Base-by-base conservation (phyloP, 176 grass and related monocot genomes). In the Aegilops sharonensis region DNA sequence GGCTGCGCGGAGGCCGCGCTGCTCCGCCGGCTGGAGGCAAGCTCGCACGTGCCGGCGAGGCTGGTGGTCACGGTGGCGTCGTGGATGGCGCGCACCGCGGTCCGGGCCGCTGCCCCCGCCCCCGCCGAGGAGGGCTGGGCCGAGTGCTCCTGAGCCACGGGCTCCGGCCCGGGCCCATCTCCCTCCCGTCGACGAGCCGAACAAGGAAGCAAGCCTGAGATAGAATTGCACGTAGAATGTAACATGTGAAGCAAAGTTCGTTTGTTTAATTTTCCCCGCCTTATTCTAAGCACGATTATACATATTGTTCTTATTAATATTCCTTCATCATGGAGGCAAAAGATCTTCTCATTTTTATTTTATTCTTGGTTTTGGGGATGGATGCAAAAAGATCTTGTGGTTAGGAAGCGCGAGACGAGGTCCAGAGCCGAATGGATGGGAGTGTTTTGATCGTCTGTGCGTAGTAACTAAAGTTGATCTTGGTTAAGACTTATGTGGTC, bases 71-170 rank as follows among this genome's bases (percentile, higher is more conserved):
- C 79, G 62, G 81, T 86, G 30, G 89, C 82, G 13, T 72, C 81
- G 50, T 79, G 86, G 91, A 93, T 90, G 45, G 87, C 89, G 72
- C 80, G 91, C 81, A 83, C 86, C 14, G 75, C 43, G 29, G 68
- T 30, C 61, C 66, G 43, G 27, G 73, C 47, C 25, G 1, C 73
- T 15, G 29, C 34, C 21, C 40, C 48, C 9, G 88, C 18, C 2
- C 50, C 50, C 18, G 25, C 75, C 20, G 78, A 90, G 85, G 89
- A 94, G 62, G 92, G 88, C 11, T 97, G 95, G 95, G 90, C 88
- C 31, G 92, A 97, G 81, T 97, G 86, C 83, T 62, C 85, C 66
- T 93, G 47, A 85, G 1, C 10, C 32, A 43, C 24, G 3, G 11
- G 13, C 60, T 1, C 13, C 47, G 13, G 47, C 29, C 23, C 57